Evolutionary conservation across 768 basidiomycete species (phyloP), one percentile per base, ranked within the genome.

Genomic region (Pisolithus sp.): DNA sequence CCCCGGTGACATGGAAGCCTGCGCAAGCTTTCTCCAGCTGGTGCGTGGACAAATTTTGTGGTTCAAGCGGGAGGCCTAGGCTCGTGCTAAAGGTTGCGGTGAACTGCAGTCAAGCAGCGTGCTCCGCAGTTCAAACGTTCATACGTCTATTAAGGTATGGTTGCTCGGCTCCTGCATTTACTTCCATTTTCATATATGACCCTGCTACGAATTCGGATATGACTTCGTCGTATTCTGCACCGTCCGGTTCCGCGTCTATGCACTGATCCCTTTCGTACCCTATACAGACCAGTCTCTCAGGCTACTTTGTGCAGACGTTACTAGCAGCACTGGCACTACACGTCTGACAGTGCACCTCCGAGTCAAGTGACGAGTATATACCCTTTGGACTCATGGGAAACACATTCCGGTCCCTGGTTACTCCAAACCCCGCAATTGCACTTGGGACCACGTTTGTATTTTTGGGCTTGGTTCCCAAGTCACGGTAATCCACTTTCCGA

Each of bases 71-170:
- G 81, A 12, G 70, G 73, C n/a, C n/a, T n/a, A n/a, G 30, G 7
- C 73, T 79, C 49, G 82, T 91, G 20, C 63, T 93, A 9, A 87
- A 64, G 86, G 84, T 31, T 88, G 85, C 61, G 89, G 89, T 90
- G 58, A 57, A 85, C 68, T 21, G 45, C 48, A 20, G 26, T 28
- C 37, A 40, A n/a, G 17, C 8, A 41, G 45, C 46, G 24, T 21
- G 26, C 13, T 13, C 7, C 40, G 4, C 9, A 40, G 18, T 37
- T 59, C 5, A 62, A 43, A 79, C 78, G 18, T 37, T 59, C 5
- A 62, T 45, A 79, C 78, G 17, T 28, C 23, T 39, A 18, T 24
- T 15, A 67, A 68, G 66, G 18, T 67, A 69, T 46, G 62, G 66
- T 21, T 41, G 62, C n/a, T 69, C 68, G 20, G 53, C 66, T 12